These are phyloP conservation scores for Verticillium longisporum DNA, from an alignment of 2,329 filamentous ascomycete species.

Conservation along the genomic window DNA sequence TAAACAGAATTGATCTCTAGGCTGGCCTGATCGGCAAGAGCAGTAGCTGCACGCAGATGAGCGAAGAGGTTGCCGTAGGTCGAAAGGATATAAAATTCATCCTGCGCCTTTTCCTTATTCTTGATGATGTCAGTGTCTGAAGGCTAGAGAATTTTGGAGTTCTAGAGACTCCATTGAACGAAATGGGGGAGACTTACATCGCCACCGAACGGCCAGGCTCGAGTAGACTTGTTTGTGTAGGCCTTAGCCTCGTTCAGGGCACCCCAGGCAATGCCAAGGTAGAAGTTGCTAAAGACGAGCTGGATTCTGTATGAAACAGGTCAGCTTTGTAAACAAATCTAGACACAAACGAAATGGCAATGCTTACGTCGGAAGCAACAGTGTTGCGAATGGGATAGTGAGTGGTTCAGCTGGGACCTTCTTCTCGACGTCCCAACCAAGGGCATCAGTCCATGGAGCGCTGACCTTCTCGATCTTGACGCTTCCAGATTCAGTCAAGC, in stretches of 20 bases:
- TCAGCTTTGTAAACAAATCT: background rate
- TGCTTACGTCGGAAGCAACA: slow-evolving; percentile 51
- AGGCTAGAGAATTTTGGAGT: too few species aligned
- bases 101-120: slow-evolving; percentile 44
- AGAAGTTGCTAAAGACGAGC: slow-evolving; percentile 60
- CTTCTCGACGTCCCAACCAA: slow-evolving; percentile 48
- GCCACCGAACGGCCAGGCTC: slow-evolving; percentile 58
- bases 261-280: slow-evolving; percentile 55
- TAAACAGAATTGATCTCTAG: slow-evolving; percentile 41
- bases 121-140: slow-evolving; percentile 8
- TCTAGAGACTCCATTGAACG: too few species aligned
- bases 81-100: slow-evolving; percentile 52
- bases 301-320: slow-evolving; percentile 39
- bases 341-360: background rate
- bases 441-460: slow-evolving; percentile 52
- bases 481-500: slow-evolving; percentile 56
- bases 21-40: slow-evolving; percentile 51
- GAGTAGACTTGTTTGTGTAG: slow-evolving; percentile 50
- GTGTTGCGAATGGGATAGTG: slow-evolving; percentile 42
- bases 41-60: slow-evolving; percentile 52
- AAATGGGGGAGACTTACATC: slow-evolving; percentile 32
- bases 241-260: slow-evolving; percentile 46
- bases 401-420: slow-evolving; percentile 33
- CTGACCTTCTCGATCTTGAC: slow-evolving; percentile 52
- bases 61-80: slow-evolving; percentile 59